phyloP scores from a whole-genome alignment of 305 asterid species.

The Lippia alba region DNA sequence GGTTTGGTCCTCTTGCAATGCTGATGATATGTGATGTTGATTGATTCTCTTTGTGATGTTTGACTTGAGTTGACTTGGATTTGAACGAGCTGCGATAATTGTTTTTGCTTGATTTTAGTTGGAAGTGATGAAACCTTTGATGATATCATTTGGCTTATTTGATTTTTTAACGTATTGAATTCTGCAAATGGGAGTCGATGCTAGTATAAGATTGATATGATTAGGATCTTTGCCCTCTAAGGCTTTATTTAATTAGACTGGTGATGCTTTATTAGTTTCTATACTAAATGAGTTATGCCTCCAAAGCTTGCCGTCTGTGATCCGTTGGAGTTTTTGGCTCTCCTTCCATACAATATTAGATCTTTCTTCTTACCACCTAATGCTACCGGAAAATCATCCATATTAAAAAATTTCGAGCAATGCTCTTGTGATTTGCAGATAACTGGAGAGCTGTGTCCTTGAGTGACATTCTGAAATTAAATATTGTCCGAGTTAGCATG shows the following conservation, averaged over 20 bases:
- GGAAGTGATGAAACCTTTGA: slow-evolving; percentile 3
- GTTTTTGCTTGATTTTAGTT: neutral
- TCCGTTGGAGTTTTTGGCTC: neutral
- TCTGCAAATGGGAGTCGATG: slow-evolving; percentile 10
- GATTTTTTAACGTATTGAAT: slow-evolving; percentile 16
- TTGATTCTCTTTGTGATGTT: slow-evolving; percentile 1
- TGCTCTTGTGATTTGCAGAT: neutral
- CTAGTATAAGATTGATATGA: slow-evolving; percentile 3
- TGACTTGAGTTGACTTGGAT: slow-evolving; percentile 18
- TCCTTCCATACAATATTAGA: neutral
- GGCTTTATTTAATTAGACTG: neutral
- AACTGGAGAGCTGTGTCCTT: neutral
- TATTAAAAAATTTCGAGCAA: neutral
- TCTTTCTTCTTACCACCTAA: neutral
- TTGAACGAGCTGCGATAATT: slow-evolving; percentile 6
- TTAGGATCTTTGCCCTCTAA: neutral
- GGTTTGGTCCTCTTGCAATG: slow-evolving; percentile 53
- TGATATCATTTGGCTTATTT: slow-evolving; percentile 19
- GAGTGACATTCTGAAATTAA: neutral
- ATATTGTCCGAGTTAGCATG: neutral
- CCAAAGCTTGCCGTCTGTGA: no score
- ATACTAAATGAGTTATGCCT: neutral
- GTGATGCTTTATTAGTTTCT: neutral
- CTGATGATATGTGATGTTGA: neutral
- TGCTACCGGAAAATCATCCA: neutral